Conservation (phyloP, 2,329 filamentous ascomycete species). For the Periconia digitata region DNA sequence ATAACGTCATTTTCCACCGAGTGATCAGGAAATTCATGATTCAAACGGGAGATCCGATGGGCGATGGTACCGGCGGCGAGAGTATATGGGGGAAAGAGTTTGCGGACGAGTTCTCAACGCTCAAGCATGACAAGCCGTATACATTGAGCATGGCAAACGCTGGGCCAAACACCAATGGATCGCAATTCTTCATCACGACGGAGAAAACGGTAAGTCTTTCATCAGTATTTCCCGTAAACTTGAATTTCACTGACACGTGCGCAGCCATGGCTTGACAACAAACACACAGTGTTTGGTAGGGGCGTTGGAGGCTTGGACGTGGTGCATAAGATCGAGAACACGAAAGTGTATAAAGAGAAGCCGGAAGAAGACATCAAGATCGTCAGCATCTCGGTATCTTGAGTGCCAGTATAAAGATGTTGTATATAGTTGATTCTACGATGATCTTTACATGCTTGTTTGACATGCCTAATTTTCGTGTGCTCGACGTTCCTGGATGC, state of each 20-base stretch:
- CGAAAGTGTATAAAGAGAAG: conserved; percentile 84
- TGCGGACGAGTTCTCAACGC: conserved; percentile 85
- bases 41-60: conserved; percentile 80
- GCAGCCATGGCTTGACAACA: conserved; percentile 87
- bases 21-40: conserved; percentile 99
- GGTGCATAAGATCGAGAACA: conserved; percentile 93
- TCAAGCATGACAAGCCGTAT: conserved; percentile 95
- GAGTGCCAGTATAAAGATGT: conserved; percentile 3
- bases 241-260: background rate
- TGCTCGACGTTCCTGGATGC: no score
- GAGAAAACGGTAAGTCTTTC: conserved; percentile 76
- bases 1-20: conserved; percentile 95
- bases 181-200: conserved; percentile 97
- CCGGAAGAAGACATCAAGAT: conserved; percentile 98
- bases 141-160: conserved; percentile 98
- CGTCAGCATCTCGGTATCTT: conserved; percentile 68
- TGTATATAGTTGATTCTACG: background rate
- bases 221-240: background rate
- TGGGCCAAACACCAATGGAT: conserved; percentile 90
- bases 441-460: background rate
- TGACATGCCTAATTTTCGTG: no score
- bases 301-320: conserved; percentile 91
- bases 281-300: conserved; percentile 94
- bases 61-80: conserved; percentile 87
- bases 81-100: conserved; percentile 93